phyloP scores from a whole-genome alignment of 768 basidiomycete genomes.

The Flagelloscypha sp. region DNA sequence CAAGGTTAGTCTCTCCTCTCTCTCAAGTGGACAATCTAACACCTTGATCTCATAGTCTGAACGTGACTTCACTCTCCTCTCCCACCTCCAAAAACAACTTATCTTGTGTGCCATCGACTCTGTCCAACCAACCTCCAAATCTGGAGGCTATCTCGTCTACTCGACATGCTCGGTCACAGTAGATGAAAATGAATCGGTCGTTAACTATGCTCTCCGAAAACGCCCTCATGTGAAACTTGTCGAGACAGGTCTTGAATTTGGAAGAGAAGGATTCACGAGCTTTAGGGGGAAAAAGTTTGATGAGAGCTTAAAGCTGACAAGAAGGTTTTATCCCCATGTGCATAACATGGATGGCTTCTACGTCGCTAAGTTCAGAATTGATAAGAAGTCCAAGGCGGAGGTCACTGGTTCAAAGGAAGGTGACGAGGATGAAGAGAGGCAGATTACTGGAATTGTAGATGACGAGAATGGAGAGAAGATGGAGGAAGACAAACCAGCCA shows the following conservation, averaged over 20 bases:
- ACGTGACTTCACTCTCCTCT: slow-evolving; percentile 91
- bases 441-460: slow-evolving; percentile 20
- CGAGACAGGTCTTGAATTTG: slow-evolving; percentile 88
- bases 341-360: slow-evolving; percentile 99
- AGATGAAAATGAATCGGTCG: slow-evolving; percentile 97
- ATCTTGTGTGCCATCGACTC: slow-evolving; percentile 98
- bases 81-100: slow-evolving; percentile 96
- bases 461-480: slow-evolving; percentile 20
- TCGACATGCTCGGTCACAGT: slow-evolving; percentile 98
- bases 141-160: slow-evolving; percentile 92
- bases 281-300: slow-evolving; percentile 90
- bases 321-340: slow-evolving; percentile 92
- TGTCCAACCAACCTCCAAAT: slow-evolving; percentile 79
- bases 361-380: slow-evolving; percentile 97
- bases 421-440: slow-evolving; percentile 22
- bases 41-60: slow-evolving; percentile 51
- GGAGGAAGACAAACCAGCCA: slow-evolving; percentile 37
- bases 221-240: slow-evolving; percentile 89
- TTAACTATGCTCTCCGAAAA: slow-evolving; percentile 94
- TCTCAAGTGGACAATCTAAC: slow-evolving; percentile 4
- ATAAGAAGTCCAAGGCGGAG: slow-evolving; percentile 53
- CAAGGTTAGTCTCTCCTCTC: slow-evolving; percentile 55
- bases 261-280: slow-evolving; percentile 81
- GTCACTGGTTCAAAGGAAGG: slow-evolving; percentile 18
- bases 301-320: slow-evolving; percentile 68